Evolutionary conservation across 176 grass and related monocot genomes (phyloP).

Genomic region (Cenchrus purpureus): DNA sequence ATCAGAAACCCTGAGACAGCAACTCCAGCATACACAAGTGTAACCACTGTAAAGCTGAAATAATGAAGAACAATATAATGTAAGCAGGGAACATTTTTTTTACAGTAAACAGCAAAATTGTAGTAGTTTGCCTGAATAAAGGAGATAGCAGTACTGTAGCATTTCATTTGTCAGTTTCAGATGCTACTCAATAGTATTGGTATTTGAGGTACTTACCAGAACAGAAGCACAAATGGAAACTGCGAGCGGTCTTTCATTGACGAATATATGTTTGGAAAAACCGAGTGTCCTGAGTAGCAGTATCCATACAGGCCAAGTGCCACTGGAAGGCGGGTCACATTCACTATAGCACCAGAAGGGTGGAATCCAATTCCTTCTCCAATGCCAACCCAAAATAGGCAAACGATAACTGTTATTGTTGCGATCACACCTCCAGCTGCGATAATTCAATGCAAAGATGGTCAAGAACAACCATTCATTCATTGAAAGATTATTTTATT

Average conservation of each 20-base stretch:
- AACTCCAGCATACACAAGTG: constrained; percentile 57
- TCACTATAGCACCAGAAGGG: constrained; percentile 49
- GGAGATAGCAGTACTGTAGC: not conserved
- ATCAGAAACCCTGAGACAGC: constrained; percentile 62
- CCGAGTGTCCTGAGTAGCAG: not conserved
- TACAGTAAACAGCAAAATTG: not conserved
- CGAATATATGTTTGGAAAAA: no score
- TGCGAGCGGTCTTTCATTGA: no score
- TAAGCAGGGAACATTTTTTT: not conserved
- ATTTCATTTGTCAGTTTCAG: constrained; percentile 22
- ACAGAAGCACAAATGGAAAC: no score
- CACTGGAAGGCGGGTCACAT: constrained; percentile 61
- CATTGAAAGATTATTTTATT: not conserved
- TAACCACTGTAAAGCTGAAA: constrained; percentile 62
- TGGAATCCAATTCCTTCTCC: constrained; percentile 70
- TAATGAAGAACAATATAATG: not conserved
- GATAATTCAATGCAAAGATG: constrained; percentile 21
- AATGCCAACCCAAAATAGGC: constrained; percentile 72
- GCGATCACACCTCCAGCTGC: constrained; percentile 72
- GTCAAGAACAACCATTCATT: constrained; percentile 4
- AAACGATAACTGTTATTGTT: constrained; percentile 53
- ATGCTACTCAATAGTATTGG: not conserved
- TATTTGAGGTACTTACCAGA: constrained; percentile 39
- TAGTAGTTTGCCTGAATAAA: not conserved
- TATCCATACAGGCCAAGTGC: constrained; percentile 79